Percentiles rank a stretch among this genome's conserved stretches.
phyloP scores from a whole-genome alignment of 2,329 filamentous ascomycete genomes.

The Ustulina deusta region DNA sequence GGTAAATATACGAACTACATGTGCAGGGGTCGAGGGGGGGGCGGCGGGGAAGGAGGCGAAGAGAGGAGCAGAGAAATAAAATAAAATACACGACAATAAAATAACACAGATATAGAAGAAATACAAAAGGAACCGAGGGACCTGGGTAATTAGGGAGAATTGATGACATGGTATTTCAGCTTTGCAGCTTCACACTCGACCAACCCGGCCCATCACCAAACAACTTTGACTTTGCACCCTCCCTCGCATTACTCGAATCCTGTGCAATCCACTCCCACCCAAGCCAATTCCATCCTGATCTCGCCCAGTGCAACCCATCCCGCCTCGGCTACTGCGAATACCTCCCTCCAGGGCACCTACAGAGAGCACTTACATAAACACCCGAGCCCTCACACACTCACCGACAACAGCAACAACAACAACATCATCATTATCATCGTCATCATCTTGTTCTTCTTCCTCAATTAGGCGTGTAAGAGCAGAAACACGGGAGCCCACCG shows the following conservation, averaged over 20 bases:
- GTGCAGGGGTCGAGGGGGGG: background rate
- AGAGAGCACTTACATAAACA: background rate
- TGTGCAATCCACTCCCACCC: background rate
- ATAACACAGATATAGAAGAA: background rate
- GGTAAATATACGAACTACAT: slow-evolving; percentile 16
- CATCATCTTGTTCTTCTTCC: background rate
- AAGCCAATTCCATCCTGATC: background rate
- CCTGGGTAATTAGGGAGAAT: background rate
- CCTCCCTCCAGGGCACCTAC: background rate
- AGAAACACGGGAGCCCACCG: background rate
- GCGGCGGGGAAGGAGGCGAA: background rate
- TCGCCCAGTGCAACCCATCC: background rate
- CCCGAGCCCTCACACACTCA: background rate
- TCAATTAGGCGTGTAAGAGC: background rate
- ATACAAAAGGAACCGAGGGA: background rate
- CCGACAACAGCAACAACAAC: background rate
- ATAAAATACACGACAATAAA: background rate
- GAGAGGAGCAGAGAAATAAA: background rate
- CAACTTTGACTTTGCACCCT: slow-evolving; percentile 10
- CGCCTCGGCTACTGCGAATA: slow-evolving; percentile 13
- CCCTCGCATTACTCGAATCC: background rate
- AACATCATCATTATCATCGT: background rate
- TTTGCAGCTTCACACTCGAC: background rate
- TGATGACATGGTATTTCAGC: slow-evolving; percentile 12
- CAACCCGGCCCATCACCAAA: slow-evolving; percentile 8